Conservation (phyloP, 768 basidiomycete genomes). For the Leccinum imitatum region DNA sequence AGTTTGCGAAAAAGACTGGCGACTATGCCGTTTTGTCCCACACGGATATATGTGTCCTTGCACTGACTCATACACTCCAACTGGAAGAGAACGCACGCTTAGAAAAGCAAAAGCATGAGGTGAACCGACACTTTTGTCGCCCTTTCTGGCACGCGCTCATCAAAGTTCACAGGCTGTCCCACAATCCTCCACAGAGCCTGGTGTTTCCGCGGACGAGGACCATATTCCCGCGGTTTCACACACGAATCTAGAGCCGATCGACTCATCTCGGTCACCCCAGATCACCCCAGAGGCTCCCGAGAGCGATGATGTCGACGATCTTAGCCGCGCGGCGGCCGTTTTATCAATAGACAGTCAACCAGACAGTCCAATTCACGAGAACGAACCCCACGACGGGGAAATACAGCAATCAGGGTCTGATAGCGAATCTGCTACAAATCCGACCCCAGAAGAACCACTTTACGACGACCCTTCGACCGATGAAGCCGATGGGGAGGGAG, state of each 20-base stretch:
- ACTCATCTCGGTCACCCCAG: constrained; percentile 1
- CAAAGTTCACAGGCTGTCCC: constrained; percentile 9
- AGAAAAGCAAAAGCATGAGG: constrained; percentile 31
- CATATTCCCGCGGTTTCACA: neutral
- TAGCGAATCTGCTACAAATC: constrained; percentile 4
- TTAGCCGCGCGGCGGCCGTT: constrained; percentile 9
- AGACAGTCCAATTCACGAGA: constrained; percentile 3
- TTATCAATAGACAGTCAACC: constrained; percentile 17
- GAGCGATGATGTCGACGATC: constrained; percentile 6
- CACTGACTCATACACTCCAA: constrained; percentile 80
- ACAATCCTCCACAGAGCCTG: neutral
- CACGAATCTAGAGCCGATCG: constrained; percentile 1
- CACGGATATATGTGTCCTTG: constrained; percentile 88
- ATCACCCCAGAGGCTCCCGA: neutral
- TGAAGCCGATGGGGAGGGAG: constrained; percentile 82
- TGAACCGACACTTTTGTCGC: constrained; percentile 17
- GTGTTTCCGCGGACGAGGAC: constrained; percentile 3
- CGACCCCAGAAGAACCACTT: constrained; percentile 35
- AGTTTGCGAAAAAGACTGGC: constrained; percentile 92
- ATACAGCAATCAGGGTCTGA: constrained; percentile 23
- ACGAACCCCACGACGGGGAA: constrained; percentile 36
- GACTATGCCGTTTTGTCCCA: constrained; percentile 91
- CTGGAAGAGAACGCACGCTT: constrained; percentile 41
- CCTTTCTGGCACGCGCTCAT: neutral
- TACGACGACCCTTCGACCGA: constrained; percentile 77